Conservation (phyloP, 257 asterid genomes). For the Agastache rugosa region DNA sequence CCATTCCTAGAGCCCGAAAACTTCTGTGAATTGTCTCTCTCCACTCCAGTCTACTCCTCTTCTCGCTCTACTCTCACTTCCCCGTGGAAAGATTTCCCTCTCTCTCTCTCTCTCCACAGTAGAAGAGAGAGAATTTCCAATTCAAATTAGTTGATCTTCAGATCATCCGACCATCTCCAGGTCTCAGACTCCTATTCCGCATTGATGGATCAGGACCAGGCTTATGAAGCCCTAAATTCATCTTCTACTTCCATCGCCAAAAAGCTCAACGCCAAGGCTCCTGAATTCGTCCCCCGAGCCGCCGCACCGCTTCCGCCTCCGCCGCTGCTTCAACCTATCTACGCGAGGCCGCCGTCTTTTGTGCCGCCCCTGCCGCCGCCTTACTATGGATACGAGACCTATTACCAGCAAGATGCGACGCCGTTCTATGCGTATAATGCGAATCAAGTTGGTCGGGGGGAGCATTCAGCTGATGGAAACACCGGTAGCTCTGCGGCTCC, state of each 20-base stretch:
- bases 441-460: conserved; percentile 43
- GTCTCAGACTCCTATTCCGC: conserved; percentile 7
- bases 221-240: conserved; percentile 48
- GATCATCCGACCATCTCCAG: conserved; percentile 24
- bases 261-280: conserved; percentile 79
- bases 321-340: conserved; percentile 35
- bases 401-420: conserved; percentile 42
- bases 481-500: conserved; percentile 37
- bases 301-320: conserved; percentile 47
- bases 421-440: conserved; percentile 47
- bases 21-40: conserved; percentile 8
- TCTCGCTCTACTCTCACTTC: conserved; percentile 20
- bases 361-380: conserved; percentile 47
- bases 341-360: conserved; percentile 44
- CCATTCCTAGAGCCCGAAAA: neutral
- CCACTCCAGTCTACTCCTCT: conserved; percentile 4
- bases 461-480: conserved; percentile 44
- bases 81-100: neutral
- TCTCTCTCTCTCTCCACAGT: conserved; percentile 4
- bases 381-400: conserved; percentile 48
- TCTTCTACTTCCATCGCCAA: conserved; percentile 42
- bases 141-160: conserved; percentile 10
- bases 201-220: conserved; percentile 49
- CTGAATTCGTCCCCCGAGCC: conserved; percentile 77
- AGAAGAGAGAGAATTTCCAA: neutral